Conservation (phyloP, 768 basidiomycete species). For the Rhodotorula graminis region DNA sequence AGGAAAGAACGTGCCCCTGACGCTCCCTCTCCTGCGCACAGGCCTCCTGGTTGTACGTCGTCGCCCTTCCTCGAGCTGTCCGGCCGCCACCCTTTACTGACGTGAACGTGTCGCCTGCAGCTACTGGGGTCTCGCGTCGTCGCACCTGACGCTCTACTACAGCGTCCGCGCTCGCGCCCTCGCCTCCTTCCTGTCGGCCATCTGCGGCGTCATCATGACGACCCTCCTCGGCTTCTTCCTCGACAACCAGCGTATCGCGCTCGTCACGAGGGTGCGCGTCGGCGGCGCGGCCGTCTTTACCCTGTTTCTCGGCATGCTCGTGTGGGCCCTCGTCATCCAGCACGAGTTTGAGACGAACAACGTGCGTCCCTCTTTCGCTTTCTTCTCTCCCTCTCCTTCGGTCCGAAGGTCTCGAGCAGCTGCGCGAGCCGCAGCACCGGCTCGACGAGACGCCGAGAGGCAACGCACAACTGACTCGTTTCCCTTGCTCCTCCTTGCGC, state of each 20-base stretch:
- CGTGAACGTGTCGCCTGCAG: not conserved
- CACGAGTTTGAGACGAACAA: not conserved
- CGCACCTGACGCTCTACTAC: conserved; percentile 16
- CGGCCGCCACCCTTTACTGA: no score
- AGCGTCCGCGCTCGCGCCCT: conserved; percentile 23
- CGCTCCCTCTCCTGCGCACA: not conserved
- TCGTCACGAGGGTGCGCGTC: conserved; percentile 2
- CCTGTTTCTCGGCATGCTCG: conserved; percentile 8
- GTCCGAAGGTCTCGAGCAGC: no score
- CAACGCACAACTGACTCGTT: no score
- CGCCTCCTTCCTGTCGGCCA: conserved; percentile 12
- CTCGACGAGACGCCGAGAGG: no score
- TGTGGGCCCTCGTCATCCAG: conserved; percentile 23
- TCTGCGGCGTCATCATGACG: conserved; percentile 15
- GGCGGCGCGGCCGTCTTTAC: conserved; percentile 1
- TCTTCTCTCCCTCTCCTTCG: no score
- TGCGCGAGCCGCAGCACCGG: no score
- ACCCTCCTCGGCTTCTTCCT: conserved; percentile 24
- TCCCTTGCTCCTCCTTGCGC: not conserved
- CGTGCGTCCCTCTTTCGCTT: not conserved
- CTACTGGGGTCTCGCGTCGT: conserved; percentile 19
- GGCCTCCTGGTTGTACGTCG: conserved; percentile 13
- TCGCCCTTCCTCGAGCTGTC: no score
- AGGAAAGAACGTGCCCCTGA: not conserved
- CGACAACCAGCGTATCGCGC: conserved; percentile 1